Conservation (phyloP, 1,139 yeast genomes). For the Sporopachydermia cereana region DNA sequence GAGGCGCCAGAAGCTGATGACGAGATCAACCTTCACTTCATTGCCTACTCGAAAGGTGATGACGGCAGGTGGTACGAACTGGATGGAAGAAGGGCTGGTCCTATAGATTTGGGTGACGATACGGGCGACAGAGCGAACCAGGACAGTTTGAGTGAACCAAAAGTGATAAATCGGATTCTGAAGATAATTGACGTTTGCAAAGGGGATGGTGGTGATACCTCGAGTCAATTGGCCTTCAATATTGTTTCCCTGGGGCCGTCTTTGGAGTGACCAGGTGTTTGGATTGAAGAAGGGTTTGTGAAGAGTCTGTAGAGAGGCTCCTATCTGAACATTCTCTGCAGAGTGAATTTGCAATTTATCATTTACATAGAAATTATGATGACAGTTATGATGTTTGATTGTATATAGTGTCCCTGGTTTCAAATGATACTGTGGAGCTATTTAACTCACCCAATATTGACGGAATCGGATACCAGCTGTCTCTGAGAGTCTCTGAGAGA, state of each 20-base stretch:
- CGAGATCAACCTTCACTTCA: conserved; percentile 63
- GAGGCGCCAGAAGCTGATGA: conserved; percentile 65
- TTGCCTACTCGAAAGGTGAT: conserved; percentile 43
- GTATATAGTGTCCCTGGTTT: too few species aligned
- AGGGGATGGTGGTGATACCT: conserved; percentile 30
- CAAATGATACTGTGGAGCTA: too few species aligned
- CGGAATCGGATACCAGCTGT: too few species aligned
- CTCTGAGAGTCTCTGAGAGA: too few species aligned
- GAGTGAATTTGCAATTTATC: too few species aligned
- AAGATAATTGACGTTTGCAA: conserved; percentile 42
- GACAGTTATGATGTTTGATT: too few species aligned
- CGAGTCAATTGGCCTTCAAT: conserved; percentile 49
- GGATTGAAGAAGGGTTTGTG: too few species aligned
- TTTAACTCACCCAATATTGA: too few species aligned
- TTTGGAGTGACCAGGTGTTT: conserved; percentile 23
- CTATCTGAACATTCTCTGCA: too few species aligned
- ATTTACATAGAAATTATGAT: too few species aligned
- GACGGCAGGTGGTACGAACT: conserved; percentile 63
- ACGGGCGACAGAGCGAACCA: conserved; percentile 14
- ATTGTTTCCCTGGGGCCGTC: conserved; percentile 56
- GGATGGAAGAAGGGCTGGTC: conserved; percentile 82
- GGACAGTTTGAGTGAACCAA: conserved; percentile 44
- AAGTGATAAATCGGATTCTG: conserved; percentile 44
- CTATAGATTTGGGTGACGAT: conserved; percentile 48
- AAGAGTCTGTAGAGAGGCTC: too few species aligned